Evolutionary conservation across 169 alveolate genomes (phyloP).

Genomic region (Eimeria falciformis): DNA sequence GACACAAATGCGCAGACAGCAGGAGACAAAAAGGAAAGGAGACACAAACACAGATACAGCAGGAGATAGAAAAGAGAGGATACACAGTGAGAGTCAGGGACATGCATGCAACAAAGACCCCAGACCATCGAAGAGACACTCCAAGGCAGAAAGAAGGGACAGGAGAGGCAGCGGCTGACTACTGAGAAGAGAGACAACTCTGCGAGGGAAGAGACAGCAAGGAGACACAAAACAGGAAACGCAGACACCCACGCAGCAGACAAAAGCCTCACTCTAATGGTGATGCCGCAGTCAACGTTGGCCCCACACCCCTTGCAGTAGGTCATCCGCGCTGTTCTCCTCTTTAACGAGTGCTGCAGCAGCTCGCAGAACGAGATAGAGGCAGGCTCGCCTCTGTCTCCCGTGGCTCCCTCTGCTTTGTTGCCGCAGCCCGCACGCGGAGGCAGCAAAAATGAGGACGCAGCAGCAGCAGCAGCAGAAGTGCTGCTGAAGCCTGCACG

Average conservation of each 20-base stretch:
- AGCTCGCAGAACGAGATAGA: conserved; percentile 16
- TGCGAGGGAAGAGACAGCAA: background rate
- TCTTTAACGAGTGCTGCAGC: background rate
- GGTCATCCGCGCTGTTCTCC: background rate
- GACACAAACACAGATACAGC: background rate
- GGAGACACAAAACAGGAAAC: background rate
- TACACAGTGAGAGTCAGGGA: background rate
- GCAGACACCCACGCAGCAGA: conserved; percentile 3
- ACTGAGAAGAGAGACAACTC: background rate
- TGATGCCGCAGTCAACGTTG: background rate
- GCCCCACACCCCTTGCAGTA: conserved; percentile 43
- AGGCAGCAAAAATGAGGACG: too few relatives aligned
- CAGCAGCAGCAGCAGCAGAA: background rate
- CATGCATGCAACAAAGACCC: background rate
- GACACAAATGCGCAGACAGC: background rate
- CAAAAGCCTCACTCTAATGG: background rate
- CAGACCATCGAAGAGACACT: background rate
- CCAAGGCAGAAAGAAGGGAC: background rate
- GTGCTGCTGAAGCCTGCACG: conserved; percentile 9
- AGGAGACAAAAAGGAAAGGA: background rate
- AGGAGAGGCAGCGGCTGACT: background rate
- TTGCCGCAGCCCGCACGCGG: background rate
- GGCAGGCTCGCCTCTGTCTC: background rate
- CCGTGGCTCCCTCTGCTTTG: background rate
- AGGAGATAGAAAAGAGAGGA: background rate